phyloP scores from a whole-genome alignment of 139 green algal species.

The Parachlorella kessleri region DNA sequence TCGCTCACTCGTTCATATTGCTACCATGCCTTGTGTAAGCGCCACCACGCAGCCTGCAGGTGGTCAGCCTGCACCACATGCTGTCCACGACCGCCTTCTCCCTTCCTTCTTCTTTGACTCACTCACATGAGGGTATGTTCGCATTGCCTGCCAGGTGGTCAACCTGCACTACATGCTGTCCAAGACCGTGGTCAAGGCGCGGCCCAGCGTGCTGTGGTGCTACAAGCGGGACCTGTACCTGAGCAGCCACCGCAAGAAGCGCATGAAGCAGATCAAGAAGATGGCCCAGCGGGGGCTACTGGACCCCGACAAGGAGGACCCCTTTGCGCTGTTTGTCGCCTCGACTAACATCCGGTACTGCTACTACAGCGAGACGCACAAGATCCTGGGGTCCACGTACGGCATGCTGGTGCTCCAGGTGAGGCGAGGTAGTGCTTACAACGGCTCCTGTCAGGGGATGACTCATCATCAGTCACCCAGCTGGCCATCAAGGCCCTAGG shows the following conservation, averaged over 20 bases:
- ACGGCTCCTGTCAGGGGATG: no score
- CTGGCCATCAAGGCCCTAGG: no score
- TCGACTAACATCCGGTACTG: slow-evolving; percentile 97
- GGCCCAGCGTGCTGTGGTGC: slow-evolving; percentile 98
- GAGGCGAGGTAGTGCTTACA: no score
- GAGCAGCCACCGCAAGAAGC: slow-evolving; percentile 91
- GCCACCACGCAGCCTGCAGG: no score
- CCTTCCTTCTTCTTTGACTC: no score
- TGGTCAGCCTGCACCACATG: slow-evolving; percentile 99
- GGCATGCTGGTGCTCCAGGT: slow-evolving; percentile 99
- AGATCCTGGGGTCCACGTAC: slow-evolving; percentile 97
- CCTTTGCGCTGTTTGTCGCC: slow-evolving; percentile 94
- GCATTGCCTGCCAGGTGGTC: no score
- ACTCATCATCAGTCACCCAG: no score
- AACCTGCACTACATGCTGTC: slow-evolving; percentile 99
- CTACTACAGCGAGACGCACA: slow-evolving; percentile 98
- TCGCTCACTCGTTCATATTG: no score
- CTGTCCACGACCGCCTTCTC: slow-evolving; percentile 91
- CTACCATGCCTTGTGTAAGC: no score
- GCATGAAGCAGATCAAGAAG: slow-evolving; percentile 97
- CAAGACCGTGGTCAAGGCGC: slow-evolving; percentile 93
- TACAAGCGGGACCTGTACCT: slow-evolving; percentile 99
- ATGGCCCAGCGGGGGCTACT: slow-evolving; percentile 91
- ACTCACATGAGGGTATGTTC: no score
- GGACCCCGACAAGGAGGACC: slow-evolving; percentile 97